These are phyloP conservation scores for Dothistroma pini DNA, from an alignment of 2,329 filamentous ascomycete genomes.

Conservation along the genomic window DNA sequence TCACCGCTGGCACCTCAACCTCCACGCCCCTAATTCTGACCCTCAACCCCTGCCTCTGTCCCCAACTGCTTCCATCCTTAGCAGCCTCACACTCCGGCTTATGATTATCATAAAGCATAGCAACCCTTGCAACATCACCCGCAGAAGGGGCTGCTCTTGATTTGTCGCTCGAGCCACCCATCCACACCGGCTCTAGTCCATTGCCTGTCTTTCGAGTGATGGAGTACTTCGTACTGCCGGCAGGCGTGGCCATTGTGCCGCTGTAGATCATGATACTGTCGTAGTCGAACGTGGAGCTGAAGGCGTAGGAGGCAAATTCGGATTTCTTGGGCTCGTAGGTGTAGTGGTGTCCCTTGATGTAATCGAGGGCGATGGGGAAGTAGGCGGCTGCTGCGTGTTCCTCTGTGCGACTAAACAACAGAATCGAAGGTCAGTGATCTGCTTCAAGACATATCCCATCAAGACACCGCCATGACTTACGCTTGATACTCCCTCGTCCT, in stretches of 20 bases:
- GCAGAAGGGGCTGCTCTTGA: not conserved
- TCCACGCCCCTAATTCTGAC: not conserved
- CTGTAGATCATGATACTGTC: constrained; percentile 46
- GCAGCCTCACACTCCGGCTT: not conserved
- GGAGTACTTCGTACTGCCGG: not conserved
- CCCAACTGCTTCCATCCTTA: not conserved
- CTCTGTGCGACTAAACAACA: not conserved
- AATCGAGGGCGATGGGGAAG: not conserved
- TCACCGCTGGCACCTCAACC: not conserved
- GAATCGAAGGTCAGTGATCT: not conserved
- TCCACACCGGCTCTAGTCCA: not conserved
- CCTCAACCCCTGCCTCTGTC: not conserved
- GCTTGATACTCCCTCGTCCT: not conserved
- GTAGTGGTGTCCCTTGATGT: not conserved
- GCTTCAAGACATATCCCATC: not conserved
- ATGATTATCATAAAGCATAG: constrained; percentile 8
- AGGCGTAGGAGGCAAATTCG: not conserved
- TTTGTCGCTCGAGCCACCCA: not conserved
- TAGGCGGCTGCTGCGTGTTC: not conserved
- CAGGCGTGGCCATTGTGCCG: not conserved
- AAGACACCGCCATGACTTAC: not conserved
- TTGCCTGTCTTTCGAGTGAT: not conserved
- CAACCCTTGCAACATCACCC: constrained; percentile 3
- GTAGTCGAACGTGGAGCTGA: constrained; percentile 31
- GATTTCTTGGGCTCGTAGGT: not conserved